Evolutionary conservation across 2,329 filamentous ascomycete genomes (phyloP).

Genomic region (Salinomyces thailandicus): DNA sequence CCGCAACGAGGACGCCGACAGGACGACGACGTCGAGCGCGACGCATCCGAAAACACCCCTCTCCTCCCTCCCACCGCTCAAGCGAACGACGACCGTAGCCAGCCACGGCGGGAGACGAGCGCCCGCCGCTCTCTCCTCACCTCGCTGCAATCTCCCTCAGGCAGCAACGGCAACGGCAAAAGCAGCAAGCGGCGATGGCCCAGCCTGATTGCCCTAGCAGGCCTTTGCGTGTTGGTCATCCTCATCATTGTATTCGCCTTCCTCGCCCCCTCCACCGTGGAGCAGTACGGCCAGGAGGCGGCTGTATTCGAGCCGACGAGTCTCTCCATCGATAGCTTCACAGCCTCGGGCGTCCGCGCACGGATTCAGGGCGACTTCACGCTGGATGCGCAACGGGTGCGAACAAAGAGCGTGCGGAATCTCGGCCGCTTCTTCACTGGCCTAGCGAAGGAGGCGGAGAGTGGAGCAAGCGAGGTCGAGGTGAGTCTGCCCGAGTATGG

Average conservation of each 20-base stretch:
- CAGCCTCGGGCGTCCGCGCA: slow-evolving; percentile 62
- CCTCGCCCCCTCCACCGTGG: slow-evolving; percentile 65
- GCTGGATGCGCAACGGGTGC: slow-evolving; percentile 67
- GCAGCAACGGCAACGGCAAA: slow-evolving; percentile 22
- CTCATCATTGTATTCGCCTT: slow-evolving; percentile 69
- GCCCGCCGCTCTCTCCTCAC: slow-evolving; percentile 11
- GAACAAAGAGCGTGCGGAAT: slow-evolving; percentile 58
- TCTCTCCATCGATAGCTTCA: slow-evolving; percentile 78
- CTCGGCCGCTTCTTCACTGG: slow-evolving; percentile 71
- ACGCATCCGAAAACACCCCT: slow-evolving; percentile 1
- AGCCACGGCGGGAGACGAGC: slow-evolving; percentile 15
- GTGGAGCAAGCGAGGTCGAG: slow-evolving; percentile 57
- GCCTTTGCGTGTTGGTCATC: slow-evolving; percentile 54
- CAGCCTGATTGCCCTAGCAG: slow-evolving; percentile 60
- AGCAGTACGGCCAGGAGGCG: slow-evolving; percentile 79
- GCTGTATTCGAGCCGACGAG: slow-evolving; percentile 72
- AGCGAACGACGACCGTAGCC: slow-evolving; percentile 7
- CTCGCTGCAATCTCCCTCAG: slow-evolving; percentile 6
- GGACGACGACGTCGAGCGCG: slow-evolving; percentile 1
- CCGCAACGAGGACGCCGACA: neutral
- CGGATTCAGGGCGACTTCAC: slow-evolving; percentile 72
- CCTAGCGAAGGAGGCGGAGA: slow-evolving; percentile 67
- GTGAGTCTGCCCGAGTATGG: slow-evolving; percentile 78
- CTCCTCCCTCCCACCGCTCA: slow-evolving; percentile 7
- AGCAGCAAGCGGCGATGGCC: slow-evolving; percentile 54